Evolutionary conservation across 2,329 filamentous ascomycete species (phyloP), one percentile per base, ranked within the genome.

Genomic region (Chrysoporthe austroafricana): DNA sequence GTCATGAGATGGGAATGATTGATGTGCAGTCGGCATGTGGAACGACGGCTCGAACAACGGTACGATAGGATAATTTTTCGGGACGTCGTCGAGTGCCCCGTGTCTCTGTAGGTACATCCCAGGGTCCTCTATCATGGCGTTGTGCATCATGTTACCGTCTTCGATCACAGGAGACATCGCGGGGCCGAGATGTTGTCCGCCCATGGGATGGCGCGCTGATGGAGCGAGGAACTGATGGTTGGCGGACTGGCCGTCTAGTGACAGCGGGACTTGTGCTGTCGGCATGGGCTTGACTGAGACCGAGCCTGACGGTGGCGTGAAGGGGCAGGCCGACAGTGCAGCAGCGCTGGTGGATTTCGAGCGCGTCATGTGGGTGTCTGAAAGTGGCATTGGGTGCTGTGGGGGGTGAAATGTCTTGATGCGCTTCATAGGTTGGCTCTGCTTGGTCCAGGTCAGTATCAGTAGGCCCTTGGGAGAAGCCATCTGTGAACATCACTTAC

Each of bases 331-430:
- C 42, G 43, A 34, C 21, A 46, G 18, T 62, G 73, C 75, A 36
- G 80, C 78, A 11, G 81, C 81, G 43, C 78, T 76, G 71, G 77
- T 80, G 50, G 83, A 85, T 16, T 76, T 74, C 64, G 77, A 80
- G 66, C 83, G 81, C 72, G 79, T 77, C 83, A 85, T 85, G 69
- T 76, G 75, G 42, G 79, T 76, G 1, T 77, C 75, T 9, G 75
- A 72, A 8, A 54, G 44, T 39, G 43, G 54, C 52, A 64, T 62
- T 16, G 65, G 62, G 66, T 78, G 78, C 42, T 76, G 76, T 1
- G 50, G 50, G 9, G 57, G 42, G 66, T 76, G 74, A 11, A 70
- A 71, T 4, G 75, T 77, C 67, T 76, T 76, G 26, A 74, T 72
- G 16, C 74, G 71, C 67, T 77, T 76, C 74, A 77, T 75, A 2